Base-by-base conservation (phyloP, 345 rosid species). In the Melastoma malabathricum region DNA sequence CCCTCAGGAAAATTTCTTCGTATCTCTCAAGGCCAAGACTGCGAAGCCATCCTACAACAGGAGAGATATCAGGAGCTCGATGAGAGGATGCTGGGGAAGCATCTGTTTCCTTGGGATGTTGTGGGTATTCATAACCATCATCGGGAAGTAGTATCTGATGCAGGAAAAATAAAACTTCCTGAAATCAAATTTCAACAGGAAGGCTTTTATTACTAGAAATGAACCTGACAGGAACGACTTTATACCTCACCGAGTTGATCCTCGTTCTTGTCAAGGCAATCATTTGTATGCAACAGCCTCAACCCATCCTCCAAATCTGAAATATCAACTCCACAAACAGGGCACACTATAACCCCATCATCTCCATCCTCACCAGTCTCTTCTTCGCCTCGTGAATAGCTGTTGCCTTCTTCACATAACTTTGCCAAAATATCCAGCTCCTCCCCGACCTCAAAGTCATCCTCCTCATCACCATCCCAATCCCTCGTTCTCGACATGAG, bases 261-360 rank as follows among this genome's bases (percentile, higher is more conserved):
- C 59, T 68, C 69, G 22, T 55, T 68, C 48, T 72, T 55, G 57
- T 89, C 98, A 51, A 90, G 92, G 70, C 98, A 90, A 13, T 54
- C 57, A 66, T 86, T 90, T 53, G 81, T 76, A 49, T 90, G 98
- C 62, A 80, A 62, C 39, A 72, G 80, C 62, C 89, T 76, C 51
- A 57, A 61, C 23, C 82, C 87, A 54, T 84, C 95, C 41, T 55
- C 71, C 67, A 84, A 61, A 61, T 52, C 73, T 49, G 94, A 80
- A 57, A 90, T 82, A 61, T 82, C 85, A 54, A 54, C 46, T 29
- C 82, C 79, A 58, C 98, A 90, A 27, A 90, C 50, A 19, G 96
- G 98, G 23, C 98, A 90, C 13, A 58, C 67, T 70, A 84, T 65
- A 50, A 46, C 16, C 56, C 51, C 61, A 0, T 16, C 65, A 57